Conservation (phyloP, 305 asterid species). For the Fraxinus paxiana region DNA sequence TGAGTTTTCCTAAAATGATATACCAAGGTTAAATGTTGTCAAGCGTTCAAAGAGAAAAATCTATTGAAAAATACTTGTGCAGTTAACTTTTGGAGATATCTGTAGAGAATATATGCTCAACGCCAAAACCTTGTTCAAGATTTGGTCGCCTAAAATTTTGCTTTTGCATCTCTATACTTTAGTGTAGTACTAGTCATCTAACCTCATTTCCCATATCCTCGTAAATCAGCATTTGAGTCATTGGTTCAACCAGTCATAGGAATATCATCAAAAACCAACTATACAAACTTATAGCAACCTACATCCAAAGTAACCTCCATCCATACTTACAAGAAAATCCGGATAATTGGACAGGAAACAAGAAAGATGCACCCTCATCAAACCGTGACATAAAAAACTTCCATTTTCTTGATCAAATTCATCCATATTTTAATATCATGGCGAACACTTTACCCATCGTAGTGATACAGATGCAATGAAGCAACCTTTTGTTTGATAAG, state of each 20-base stretch:
- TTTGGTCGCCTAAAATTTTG: neutral
- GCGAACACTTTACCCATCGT: neutral
- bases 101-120: neutral
- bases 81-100: neutral
- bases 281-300: neutral
- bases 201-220: neutral
- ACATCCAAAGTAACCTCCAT: neutral
- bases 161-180: neutral
- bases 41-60: neutral
- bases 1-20: neutral
- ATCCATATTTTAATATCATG: neutral
- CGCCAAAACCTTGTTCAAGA: neutral
- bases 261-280: neutral
- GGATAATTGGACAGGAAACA: neutral
- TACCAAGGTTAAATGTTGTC: neutral
- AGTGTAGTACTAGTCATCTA: neutral
- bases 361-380: neutral
- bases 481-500: constrained; percentile 1
- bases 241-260: neutral
- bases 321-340: neutral
- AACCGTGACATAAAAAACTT: neutral
- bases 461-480: neutral
- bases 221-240: neutral
- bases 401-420: neutral
- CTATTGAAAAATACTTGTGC: neutral